phyloP scores from a whole-genome alignment of 1,284 basidiomycete genomes.

The Lentinula novae-zelandiae region DNA sequence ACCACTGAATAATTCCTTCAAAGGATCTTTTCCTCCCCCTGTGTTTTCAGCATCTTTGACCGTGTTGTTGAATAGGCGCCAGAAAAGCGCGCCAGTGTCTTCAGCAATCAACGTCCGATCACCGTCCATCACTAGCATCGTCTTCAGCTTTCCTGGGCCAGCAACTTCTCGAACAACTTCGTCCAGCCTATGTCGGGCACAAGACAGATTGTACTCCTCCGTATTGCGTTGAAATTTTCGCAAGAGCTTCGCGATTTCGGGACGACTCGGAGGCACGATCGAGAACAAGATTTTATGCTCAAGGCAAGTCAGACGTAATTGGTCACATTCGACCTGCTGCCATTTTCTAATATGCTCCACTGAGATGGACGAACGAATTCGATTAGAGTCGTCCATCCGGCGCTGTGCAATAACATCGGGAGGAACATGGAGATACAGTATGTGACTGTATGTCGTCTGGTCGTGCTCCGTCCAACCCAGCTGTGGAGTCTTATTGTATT shows the following conservation, averaged over 20 bases:
- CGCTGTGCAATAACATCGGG: conserved; percentile 9
- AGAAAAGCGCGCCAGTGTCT: conserved; percentile 22
- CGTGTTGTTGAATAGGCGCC: conserved; percentile 10
- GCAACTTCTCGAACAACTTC: neutral
- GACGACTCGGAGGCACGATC: conserved; percentile 5
- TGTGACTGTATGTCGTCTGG: conserved; percentile 2
- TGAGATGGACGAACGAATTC: conserved; percentile 16
- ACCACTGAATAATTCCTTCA: conserved; percentile 21
- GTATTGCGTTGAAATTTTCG: conserved; percentile 14
- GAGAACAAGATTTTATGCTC: conserved; percentile 19
- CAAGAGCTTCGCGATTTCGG: conserved; percentile 17
- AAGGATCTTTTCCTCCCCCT: conserved; percentile 11
- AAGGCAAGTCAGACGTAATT: conserved; percentile 21
- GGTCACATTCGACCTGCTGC: conserved; percentile 18
- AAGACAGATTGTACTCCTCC: conserved; percentile 17
- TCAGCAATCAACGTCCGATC: conserved; percentile 21
- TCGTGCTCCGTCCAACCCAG: conserved; percentile 19
- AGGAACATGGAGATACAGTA: conserved; percentile 19
- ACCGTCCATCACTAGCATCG: conserved; percentile 21
- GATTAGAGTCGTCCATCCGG: conserved; percentile 16
- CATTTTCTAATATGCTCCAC: conserved; percentile 19
- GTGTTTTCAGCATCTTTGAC: neutral
- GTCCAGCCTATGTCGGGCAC: conserved; percentile 18
- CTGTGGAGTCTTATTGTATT: conserved; percentile 14
- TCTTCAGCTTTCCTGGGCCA: conserved; percentile 9